Evolutionary conservation across 1,284 basidiomycete species (phyloP).

Genomic region (Cryptococcus maquisensis): DNA sequence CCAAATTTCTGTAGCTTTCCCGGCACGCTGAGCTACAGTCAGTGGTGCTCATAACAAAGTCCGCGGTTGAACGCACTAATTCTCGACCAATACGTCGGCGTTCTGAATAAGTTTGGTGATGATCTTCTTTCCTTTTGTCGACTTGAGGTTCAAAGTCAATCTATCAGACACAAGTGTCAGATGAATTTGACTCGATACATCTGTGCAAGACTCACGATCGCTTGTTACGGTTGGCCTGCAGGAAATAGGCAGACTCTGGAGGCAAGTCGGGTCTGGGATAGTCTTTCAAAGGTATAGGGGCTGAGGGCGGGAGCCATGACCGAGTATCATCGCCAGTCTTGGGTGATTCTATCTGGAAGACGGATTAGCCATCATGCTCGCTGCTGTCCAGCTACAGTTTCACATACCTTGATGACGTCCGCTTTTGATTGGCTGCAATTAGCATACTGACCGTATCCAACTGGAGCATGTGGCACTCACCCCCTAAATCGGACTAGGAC

Average conservation of each 20-base stretch:
- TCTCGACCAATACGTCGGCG: conserved; percentile 85
- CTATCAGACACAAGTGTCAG: conserved; percentile 17
- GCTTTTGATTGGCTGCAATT: conserved; percentile 48
- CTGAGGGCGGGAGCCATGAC: conserved; percentile 74
- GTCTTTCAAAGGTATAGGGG: conserved; percentile 52
- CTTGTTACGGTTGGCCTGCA: conserved; percentile 85
- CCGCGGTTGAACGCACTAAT: conserved; percentile 57
- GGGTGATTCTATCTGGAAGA: conserved; percentile 66
- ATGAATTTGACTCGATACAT: background rate
- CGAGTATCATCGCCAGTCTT: conserved; percentile 85
- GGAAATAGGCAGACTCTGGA: conserved; percentile 88
- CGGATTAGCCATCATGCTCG: background rate
- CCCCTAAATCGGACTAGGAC: conserved; percentile 17
- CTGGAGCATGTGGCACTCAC: conserved; percentile 1
- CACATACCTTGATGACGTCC: conserved; percentile 71
- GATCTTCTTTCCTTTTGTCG: conserved; percentile 64
- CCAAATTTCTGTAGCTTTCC: conserved; percentile 80
- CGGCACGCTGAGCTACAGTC: conserved; percentile 27
- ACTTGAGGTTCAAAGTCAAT: conserved; percentile 82
- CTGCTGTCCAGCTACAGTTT: background rate
- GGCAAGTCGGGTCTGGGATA: conserved; percentile 63
- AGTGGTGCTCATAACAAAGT: background rate
- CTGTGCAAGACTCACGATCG: conserved; percentile 54
- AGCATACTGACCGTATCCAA: background rate
- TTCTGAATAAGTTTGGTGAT: conserved; percentile 66